Evolutionary conservation across 2,329 filamentous ascomycete genomes (phyloP).

Genomic region (Ascochyta clinopodiicola): DNA sequence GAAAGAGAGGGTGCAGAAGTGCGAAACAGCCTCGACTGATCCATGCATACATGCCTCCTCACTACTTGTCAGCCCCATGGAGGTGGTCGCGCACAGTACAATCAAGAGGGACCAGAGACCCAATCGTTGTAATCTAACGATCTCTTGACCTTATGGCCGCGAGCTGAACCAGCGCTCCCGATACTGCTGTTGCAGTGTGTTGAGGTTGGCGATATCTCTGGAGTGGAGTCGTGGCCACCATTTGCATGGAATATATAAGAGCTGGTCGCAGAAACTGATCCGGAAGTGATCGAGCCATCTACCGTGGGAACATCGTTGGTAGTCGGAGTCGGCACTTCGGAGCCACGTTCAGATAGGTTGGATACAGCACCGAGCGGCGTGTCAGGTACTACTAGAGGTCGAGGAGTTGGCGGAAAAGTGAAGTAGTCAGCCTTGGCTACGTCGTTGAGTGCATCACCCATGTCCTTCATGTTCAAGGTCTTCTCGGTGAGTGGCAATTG

Average conservation of each 20-base stretch:
- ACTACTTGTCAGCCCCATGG: slow-evolving; percentile 12
- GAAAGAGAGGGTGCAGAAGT: neutral
- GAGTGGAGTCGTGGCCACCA: slow-evolving; percentile 64
- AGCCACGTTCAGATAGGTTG: slow-evolving; percentile 23
- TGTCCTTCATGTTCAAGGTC: slow-evolving; percentile 10
- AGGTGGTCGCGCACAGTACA: neutral
- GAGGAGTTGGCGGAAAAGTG: neutral
- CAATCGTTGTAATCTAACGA: slow-evolving; percentile 20
- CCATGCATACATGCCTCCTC: slow-evolving; percentile 3
- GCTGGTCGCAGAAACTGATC: slow-evolving; percentile 92
- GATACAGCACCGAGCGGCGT: slow-evolving; percentile 3
- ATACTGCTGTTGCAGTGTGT: slow-evolving; percentile 20
- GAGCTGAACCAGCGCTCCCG: slow-evolving; percentile 8
- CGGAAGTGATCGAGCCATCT: slow-evolving; percentile 92
- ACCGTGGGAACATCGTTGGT: slow-evolving; percentile 59
- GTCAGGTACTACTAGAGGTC: neutral
- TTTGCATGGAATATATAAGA: slow-evolving; percentile 87
- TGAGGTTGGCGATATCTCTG: slow-evolving; percentile 4
- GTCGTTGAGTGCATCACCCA: slow-evolving; percentile 1
- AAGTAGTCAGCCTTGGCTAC: slow-evolving; percentile 1
- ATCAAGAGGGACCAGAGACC: slow-evolving; percentile 19
- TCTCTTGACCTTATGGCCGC: slow-evolving; percentile 22
- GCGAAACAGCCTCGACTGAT: slow-evolving; percentile 50
- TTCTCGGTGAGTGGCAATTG: slow-evolving; percentile 13
- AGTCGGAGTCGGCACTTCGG: slow-evolving; percentile 13